These are phyloP conservation scores for Panicum miliaceum DNA, from an alignment of 176 grass and related monocot genomes.

Conservation along the genomic window DNA sequence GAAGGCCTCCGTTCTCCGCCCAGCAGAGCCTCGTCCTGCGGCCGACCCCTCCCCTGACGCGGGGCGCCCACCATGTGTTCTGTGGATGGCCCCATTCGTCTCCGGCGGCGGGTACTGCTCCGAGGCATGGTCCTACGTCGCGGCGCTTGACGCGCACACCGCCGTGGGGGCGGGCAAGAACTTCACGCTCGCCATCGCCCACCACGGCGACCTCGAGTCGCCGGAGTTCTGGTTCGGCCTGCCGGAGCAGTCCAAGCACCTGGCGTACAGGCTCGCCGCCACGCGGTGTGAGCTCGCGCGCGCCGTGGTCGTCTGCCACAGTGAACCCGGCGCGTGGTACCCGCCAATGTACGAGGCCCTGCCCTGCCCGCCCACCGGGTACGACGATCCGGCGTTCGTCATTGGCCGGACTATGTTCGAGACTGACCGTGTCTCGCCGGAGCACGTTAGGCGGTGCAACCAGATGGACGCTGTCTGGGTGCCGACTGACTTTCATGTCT, in stretches of 20 bases:
- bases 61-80: slow-evolving; percentile 73
- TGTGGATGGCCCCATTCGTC: slow-evolving; percentile 80
- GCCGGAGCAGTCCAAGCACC: slow-evolving; percentile 51
- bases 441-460: slow-evolving; percentile 70
- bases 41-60: not conserved
- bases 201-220: slow-evolving; percentile 70
- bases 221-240: slow-evolving; percentile 68
- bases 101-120: slow-evolving; percentile 80
- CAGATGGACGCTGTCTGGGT: slow-evolving; percentile 76
- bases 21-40: not conserved
- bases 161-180: not conserved
- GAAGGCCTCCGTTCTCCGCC: not conserved
- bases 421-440: slow-evolving; percentile 61
- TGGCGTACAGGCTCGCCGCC: slow-evolving; percentile 54
- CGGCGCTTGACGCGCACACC: slow-evolving; percentile 31
- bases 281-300: slow-evolving; percentile 45
- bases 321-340: slow-evolving; percentile 74
- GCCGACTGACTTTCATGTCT: slow-evolving; percentile 68
- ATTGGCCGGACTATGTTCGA: slow-evolving; percentile 81
- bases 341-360: slow-evolving; percentile 63
- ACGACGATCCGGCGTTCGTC: slow-evolving; percentile 56
- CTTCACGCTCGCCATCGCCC: slow-evolving; percentile 54
- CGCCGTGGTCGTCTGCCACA: slow-evolving; percentile 70
- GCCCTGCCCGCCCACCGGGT: slow-evolving; percentile 66
- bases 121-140: slow-evolving; percentile 74